Evolutionary conservation across 805 yeast genomes (phyloP).

Genomic region (Ogataea trehalophila): DNA sequence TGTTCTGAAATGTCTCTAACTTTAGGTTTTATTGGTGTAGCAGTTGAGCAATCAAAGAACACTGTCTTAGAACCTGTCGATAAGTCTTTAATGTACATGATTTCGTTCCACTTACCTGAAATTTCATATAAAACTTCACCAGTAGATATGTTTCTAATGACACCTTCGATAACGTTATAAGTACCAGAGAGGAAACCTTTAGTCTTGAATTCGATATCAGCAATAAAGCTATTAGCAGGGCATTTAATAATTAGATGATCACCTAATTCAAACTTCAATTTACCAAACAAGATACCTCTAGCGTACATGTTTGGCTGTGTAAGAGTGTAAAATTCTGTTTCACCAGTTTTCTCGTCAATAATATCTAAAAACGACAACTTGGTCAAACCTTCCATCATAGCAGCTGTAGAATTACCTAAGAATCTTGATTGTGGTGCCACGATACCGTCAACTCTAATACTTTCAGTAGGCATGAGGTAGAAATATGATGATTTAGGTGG

Average conservation of each 20-base stretch:
- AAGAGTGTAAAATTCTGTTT: conserved; percentile 67
- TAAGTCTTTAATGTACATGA: conserved; percentile 61
- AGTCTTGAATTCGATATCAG: conserved; percentile 89
- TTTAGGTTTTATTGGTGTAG: conserved; percentile 53
- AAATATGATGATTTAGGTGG: conserved; percentile 97
- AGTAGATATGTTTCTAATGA: conserved; percentile 44
- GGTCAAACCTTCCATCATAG: conserved; percentile 91
- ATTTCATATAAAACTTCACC: conserved; percentile 60
- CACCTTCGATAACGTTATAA: conserved; percentile 84
- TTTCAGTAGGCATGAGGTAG: conserved; percentile 74
- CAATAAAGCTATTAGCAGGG: conserved; percentile 49
- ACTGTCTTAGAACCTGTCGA: conserved; percentile 37
- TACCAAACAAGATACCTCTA: conserved; percentile 88
- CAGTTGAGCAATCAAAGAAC: conserved; percentile 57
- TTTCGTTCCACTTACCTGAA: conserved; percentile 91
- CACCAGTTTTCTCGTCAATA: conserved; percentile 36
- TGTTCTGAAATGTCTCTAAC: conserved; percentile 81
- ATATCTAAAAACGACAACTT: conserved; percentile 63
- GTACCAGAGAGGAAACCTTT: conserved; percentile 93
- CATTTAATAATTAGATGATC: conserved; percentile 82
- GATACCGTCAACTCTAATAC: conserved; percentile 84
- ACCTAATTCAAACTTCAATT: conserved; percentile 84
- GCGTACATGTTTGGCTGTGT: conserved; percentile 97
- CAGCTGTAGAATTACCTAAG: conserved; percentile 94
- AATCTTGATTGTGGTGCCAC: conserved; percentile 84